These are phyloP conservation scores for Cercis canadensis DNA, from an alignment of 306 rosid genomes.

Conservation along the genomic window DNA sequence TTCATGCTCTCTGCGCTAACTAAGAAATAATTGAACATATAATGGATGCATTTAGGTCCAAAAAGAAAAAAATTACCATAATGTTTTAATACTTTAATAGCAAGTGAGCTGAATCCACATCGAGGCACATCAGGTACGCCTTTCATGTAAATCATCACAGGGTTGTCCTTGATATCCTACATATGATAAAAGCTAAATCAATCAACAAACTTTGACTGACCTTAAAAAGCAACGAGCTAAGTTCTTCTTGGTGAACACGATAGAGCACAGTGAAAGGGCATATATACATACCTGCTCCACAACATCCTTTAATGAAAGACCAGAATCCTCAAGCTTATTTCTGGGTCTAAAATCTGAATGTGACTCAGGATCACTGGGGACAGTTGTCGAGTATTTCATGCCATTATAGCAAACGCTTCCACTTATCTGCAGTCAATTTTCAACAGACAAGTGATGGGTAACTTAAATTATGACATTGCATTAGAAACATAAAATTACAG, in stretches of 20 bases:
- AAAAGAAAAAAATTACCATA: constrained; percentile 40
- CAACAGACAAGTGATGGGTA: background rate
- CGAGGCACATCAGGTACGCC: constrained; percentile 61
- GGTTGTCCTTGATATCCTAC: constrained; percentile 61
- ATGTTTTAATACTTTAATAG: constrained; percentile 52
- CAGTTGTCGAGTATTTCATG: constrained; percentile 44
- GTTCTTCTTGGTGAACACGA: too few relatives aligned
- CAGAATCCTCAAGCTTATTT: constrained; percentile 45
- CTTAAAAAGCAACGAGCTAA: background rate
- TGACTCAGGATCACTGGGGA: constrained; percentile 51
- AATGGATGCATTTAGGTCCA: too few relatives aligned
- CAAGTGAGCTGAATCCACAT: constrained; percentile 68
- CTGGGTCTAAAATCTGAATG: constrained; percentile 66
- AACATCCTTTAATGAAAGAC: constrained; percentile 52
- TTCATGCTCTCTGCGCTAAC: too few relatives aligned
- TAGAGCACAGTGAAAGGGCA: background rate
- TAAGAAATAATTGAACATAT: too few relatives aligned
- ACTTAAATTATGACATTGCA: too few relatives aligned
- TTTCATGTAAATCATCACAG: constrained; percentile 65
- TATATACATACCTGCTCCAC: constrained; percentile 52
- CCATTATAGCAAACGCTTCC: constrained; percentile 35
- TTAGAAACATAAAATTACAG: too few relatives aligned
- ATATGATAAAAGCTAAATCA: background rate
- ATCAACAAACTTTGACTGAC: background rate
- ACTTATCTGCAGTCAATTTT: constrained; percentile 29